Evolutionary conservation across 208 protist genomes (phyloP), one percentile per base, ranked within the genome.

Genomic region (Naegleria lovaniensis): DNA sequence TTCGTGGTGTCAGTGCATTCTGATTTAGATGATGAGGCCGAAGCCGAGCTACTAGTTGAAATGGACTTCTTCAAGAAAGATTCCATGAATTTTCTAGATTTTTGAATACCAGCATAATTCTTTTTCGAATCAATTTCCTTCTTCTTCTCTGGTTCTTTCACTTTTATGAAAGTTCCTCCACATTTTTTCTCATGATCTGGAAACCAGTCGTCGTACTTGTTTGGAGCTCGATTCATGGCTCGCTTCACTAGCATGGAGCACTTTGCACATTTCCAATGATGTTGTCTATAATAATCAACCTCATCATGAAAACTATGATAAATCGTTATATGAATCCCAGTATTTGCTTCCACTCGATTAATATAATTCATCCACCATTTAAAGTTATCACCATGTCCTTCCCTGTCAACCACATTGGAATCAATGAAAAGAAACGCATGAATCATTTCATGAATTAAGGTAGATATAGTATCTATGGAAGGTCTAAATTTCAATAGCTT

Each of bases 291-390:
- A 75, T 92, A 91, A 41, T 93, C 85, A 33, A 93, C 92, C 83
- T 93, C 92, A 36, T 92, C 92, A 79, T 93, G 90, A 90, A 93
- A 93, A 25, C 86, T 90, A 83, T 93, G 92, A 90, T 93, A 93
- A n/a, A 93, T 86, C 25, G 92, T 91, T 29, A 93, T 90, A 13
- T 67, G 55, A 67, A 67, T 67, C 19, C 55, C 55, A 15, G 29
- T 91, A 1, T 22, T 89, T 22, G 16, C 39, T 36, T 90, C 51
- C 15, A 25, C 48, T 58, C 13, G 39, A 83, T 93, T 93, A 41
- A 93, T 92, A 25, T 76, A 58, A 33, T 92, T 52, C 92, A 93
- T 93, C 41, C 92, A 83, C 16, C 19, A 40, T 36, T 51, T 9
- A 58, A 93, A 93, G 36, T 48, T 55, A 15, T 86, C 90, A 16